Evolutionary conservation across 2,329 filamentous ascomycete genomes (phyloP), one percentile per base, ranked within the genome.

Genomic region (Trichoderma lentiforme): DNA sequence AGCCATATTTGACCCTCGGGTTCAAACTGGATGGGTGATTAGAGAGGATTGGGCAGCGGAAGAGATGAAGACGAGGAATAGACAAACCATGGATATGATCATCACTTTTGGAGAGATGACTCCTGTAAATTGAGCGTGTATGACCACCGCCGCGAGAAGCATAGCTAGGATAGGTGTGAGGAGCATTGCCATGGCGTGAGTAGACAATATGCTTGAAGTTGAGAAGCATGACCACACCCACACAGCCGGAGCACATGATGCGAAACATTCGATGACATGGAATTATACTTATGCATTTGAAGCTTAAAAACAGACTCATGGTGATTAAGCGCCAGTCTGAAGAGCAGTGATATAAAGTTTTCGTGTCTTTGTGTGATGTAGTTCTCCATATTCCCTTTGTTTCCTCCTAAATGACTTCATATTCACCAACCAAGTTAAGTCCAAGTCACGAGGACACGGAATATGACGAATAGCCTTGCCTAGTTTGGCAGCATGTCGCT

Each of bases 1-100:
- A 89, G 88, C 90, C 90, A 93, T 43, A 87, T 82, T 36, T 87
- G 81, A 9, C 86, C 88, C 81, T 92, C 90, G 0, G 88, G 88
- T 3, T 81, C 80, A 78, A 91, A 92, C 90, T 91, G 58, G 6
- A 6, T 21, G n/a, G 4, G 34, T 51, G n/a, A 30, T 76, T 32
- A 74, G 74, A 36, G 34, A 9, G 11, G 14, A 43, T 9, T 12
- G 0, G 26, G n/a, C 2, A 24, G 15, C 3, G 34, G 4, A 58
- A n/a, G 9, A 15, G n/a, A 12, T 28, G 11, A 60, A 47, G 24
- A 43, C 9, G 36, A 18, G 65, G 32, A 2, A 32, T 47, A 15
- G n/a, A 78, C 81, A 67, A 76, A 90, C 90, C 86, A 91, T 88
- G 74, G 85, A 88, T 73, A 91, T 83, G 72, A 91, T 88, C 78